Evolutionary conservation across 2,329 filamentous ascomycete genomes (phyloP).

Genomic region (Juglanconis juglandina): DNA sequence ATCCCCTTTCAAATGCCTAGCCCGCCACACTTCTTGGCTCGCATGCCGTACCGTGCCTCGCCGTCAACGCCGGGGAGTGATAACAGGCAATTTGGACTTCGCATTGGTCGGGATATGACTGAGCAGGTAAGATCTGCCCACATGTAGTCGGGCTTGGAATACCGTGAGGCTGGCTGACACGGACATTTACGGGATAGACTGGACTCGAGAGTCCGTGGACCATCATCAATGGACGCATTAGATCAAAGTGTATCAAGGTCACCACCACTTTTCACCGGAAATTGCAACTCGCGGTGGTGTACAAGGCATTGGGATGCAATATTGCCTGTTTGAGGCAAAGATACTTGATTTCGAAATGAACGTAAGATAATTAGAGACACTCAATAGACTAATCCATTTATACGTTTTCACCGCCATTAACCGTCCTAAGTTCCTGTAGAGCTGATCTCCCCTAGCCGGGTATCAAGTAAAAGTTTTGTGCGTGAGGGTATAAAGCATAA

Average conservation of each 20-base stretch:
- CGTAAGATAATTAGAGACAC: background rate
- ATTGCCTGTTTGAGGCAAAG: no score
- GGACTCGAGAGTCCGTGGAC: no score
- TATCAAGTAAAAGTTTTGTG: constrained; percentile 11
- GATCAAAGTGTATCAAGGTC: no score
- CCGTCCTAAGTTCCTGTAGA: background rate
- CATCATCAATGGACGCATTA: no score
- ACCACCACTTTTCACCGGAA: no score
- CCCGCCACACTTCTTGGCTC: background rate
- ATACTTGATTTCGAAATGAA: no score
- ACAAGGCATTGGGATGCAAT: no score
- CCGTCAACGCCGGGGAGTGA: background rate
- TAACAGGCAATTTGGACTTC: background rate
- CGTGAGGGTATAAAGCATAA: constrained; percentile 14
- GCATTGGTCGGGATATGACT: background rate
- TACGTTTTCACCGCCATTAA: background rate
- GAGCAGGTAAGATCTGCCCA: no score
- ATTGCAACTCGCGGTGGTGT: no score
- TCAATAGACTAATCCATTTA: background rate
- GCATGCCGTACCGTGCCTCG: background rate
- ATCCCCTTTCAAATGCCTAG: background rate
- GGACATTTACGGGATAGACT: no score
- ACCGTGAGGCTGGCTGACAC: no score
- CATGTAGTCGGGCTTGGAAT: no score
- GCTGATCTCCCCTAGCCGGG: constrained; percentile 11